phyloP scores from a whole-genome alignment of 805 yeast genomes.

The Yarrowia keelungensis region DNA sequence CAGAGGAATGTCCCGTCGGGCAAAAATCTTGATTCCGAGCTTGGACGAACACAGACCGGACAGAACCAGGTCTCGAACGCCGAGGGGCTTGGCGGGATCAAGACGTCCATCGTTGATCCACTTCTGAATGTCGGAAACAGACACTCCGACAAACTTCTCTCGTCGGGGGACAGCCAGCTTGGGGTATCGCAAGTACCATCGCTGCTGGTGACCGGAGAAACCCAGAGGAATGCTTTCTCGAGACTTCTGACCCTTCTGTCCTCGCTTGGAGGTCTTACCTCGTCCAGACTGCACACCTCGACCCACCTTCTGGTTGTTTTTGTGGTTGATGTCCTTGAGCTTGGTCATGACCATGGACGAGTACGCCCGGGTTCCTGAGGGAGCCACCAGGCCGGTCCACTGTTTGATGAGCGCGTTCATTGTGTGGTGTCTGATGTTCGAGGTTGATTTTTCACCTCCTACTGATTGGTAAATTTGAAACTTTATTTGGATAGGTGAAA shows the following conservation, averaged over 20 bases:
- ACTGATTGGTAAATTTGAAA: conserved; percentile 19
- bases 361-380: conserved; percentile 31
- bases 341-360: conserved; percentile 38
- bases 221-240: conserved; percentile 87
- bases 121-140: conserved; percentile 60
- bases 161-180: conserved; percentile 55
- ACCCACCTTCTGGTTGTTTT: conserved; percentile 76
- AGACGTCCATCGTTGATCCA: conserved; percentile 75
- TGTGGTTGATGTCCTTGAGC: conserved; percentile 42
- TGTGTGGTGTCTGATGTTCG: conserved; percentile 6
- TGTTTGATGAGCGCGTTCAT: conserved; percentile 32
- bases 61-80: conserved; percentile 78
- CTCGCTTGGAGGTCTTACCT: conserved; percentile 96
- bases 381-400: conserved; percentile 28
- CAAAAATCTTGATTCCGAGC: conserved; percentile 84
- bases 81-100: conserved; percentile 58
- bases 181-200: conserved; percentile 81
- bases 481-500: neutral
- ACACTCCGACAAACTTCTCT: conserved; percentile 32
- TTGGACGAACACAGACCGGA: conserved; percentile 62
- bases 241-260: conserved; percentile 98
- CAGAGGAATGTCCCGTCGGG: conserved; percentile 59
- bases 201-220: conserved; percentile 99
- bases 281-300: conserved; percentile 89
- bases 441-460: conserved; percentile 11